Evolutionary conservation across 2,329 filamentous ascomycete species (phyloP), one percentile per base, ranked within the genome.

Genomic region (Colletotrichum liriopes): DNA sequence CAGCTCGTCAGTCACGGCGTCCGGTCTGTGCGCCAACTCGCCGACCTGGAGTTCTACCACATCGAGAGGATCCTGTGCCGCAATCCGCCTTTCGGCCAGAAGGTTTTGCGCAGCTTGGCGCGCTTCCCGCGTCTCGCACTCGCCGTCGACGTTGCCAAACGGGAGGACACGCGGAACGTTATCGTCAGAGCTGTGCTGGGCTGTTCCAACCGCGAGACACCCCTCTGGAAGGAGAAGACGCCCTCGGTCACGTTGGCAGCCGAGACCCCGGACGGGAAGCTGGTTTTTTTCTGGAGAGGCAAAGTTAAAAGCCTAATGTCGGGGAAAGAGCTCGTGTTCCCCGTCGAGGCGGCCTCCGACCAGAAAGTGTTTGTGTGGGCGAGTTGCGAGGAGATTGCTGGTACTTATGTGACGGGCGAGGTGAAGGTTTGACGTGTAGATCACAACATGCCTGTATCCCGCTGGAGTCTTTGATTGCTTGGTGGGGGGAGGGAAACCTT

Each of bases 301-400:
- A 93, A 90, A 78, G 89, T 93, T 8, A 89, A 84, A 73, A 92
- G 90, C 73, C 80, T 98, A 11, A 85, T 87, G n/a, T 86, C 85
- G 6, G 88, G 87, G 0, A 88, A 92, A 37, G 84, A 84, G 8
- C 77, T 86, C 32, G 87, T 92, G 93, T 74, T 88, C 82, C 26
- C 77, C 0, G 88, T 91, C 1, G 82, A 88, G 0, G 79, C 94
- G 26, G 86, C 81, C 1, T 83, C 83, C 5, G 79, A 84, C 0
- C 87, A 89, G 23, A 89, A 92, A 68, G 82, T 86, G 3, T 88
- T 96, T 43, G 86, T 86, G 32, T 94, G 91, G 72, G 90, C 95
- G 60, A 93, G 94, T 80, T 98, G 95, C 75, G 96, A 98, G 82
- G 92, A 94, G 54, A 93, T 98, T 76, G 94, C 91, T 3, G 90